Conservation (phyloP, 306 rosid genomes). For the Lathyrus aphaca region DNA sequence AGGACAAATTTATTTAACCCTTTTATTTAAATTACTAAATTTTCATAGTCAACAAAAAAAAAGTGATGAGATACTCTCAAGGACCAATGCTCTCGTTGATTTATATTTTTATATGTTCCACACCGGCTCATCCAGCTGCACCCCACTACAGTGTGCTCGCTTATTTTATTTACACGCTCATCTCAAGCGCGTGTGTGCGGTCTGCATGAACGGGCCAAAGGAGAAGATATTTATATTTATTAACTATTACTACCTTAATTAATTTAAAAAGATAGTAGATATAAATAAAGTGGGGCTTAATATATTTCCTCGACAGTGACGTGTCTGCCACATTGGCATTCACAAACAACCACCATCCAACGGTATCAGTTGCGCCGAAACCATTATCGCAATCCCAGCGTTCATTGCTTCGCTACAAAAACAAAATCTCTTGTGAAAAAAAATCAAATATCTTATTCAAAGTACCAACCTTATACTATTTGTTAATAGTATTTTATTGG, state of each 20-base stretch:
- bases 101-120: background rate
- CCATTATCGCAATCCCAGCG: slow-evolving; percentile 27
- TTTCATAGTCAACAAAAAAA: background rate
- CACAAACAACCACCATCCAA: slow-evolving; percentile 35
- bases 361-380: slow-evolving; percentile 9
- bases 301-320: slow-evolving; percentile 45
- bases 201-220: no score
- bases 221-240: background rate
- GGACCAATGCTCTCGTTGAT: background rate
- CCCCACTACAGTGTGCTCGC: slow-evolving; percentile 20
- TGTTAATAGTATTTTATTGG: no score
- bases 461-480: background rate
- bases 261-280: no score
- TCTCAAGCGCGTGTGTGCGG: slow-evolving; percentile 8
- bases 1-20: no score
- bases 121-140: slow-evolving; percentile 37
- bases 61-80: background rate
- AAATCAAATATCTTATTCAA: no score
- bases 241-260: background rate
- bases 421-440: no score
- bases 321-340: slow-evolving; percentile 56
- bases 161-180: slow-evolving; percentile 16
- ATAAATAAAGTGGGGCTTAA: slow-evolving; percentile 17
- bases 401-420: background rate
- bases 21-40: background rate